Percentiles rank a stretch among this genome's conserved stretches.
These are phyloP conservation scores for Ascochyta lentis DNA, from an alignment of 2,329 filamentous ascomycete genomes.

Conservation along the genomic window DNA sequence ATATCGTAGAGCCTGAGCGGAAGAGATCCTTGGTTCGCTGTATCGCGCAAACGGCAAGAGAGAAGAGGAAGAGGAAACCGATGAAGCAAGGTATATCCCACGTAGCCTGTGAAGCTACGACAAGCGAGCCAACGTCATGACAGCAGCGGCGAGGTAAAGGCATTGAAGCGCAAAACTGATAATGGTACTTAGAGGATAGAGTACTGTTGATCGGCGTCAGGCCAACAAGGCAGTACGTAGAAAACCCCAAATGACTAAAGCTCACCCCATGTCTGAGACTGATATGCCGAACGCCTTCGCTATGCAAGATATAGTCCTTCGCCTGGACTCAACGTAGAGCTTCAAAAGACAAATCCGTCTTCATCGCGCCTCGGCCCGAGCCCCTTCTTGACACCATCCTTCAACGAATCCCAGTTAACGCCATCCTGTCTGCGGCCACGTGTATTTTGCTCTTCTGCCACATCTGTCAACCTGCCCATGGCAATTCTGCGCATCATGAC, in stretches of 20 bases:
- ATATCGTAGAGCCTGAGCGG: too few species aligned
- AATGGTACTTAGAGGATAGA: too few species aligned
- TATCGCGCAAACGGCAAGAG: too few species aligned
- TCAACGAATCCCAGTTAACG: conserved; percentile 59
- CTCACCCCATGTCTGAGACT: not conserved
- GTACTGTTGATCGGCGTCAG: too few species aligned
- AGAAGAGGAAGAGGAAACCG: too few species aligned
- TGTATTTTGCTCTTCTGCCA: conserved; percentile 34
- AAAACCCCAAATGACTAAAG: not conserved
- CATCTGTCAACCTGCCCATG: conserved; percentile 64
- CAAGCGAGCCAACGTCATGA: too few species aligned
- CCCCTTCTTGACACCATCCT: conserved; percentile 45
- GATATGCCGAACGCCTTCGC: conserved; percentile 14
- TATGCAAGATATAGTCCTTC: conserved; percentile 13
- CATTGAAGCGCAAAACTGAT: too few species aligned
- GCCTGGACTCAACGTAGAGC: not conserved
- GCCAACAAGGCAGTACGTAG: too few species aligned
- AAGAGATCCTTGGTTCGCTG: too few species aligned
- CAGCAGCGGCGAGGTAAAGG: too few species aligned
- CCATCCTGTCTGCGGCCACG: conserved; percentile 57
- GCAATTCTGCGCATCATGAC: conserved; percentile 76
- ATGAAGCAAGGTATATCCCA: too few species aligned
- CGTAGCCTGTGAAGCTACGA: too few species aligned
- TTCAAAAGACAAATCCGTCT: conserved; percentile 24
- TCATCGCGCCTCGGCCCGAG: conserved; percentile 45